Base-by-base conservation (phyloP, 805 yeast species). In the Pichia sporocuriosa region DNA sequence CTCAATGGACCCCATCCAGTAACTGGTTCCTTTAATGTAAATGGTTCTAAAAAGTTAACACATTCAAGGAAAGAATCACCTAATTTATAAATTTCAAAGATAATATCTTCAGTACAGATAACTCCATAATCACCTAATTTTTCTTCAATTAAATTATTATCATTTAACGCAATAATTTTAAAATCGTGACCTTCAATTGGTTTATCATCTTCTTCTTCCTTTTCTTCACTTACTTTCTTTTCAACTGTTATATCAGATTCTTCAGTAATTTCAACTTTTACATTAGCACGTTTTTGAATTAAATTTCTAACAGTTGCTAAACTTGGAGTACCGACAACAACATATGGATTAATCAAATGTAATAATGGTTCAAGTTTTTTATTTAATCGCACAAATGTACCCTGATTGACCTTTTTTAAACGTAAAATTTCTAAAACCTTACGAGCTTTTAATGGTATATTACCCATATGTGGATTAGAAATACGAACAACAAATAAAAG, bases 41-140 rank as follows among this genome's bases (percentile, higher is more conserved):
- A 83, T 29, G 94, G 93, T 45, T 73, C 69, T 53, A 84, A 58
- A 70, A 86, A 84, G 52, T 69, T 67, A 45, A 73, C 67, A 44
- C 78, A 76, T 23, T 62, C 62, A 52, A 78, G 76, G 67, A 84
- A 84, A 47, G 72, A 65, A 21, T 77, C 85, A 16, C 87, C 84
- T 51, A 82, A 54, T 15, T 78, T 59, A 17, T 67, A 69, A 40
- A 84, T 69, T 63, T 84, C 90, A 56, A 80, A 86, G 41, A 84
- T 75, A 43, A 84, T 69, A 63, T 84, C 94, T 66, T 84, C 93
- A 16, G 82, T 73, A 75, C 94, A 84, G 48, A 84, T 77, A 46
- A 81, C 66, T 23, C 90, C 88, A 41, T 68, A 65, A 8, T 81
- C 84, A 31, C 81, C 81, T 47, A 84, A 69, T 54, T 69, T 67